Conservation (phyloP, 495 filamentous ascomycete genomes). For the Parmelia sp. region DNA sequence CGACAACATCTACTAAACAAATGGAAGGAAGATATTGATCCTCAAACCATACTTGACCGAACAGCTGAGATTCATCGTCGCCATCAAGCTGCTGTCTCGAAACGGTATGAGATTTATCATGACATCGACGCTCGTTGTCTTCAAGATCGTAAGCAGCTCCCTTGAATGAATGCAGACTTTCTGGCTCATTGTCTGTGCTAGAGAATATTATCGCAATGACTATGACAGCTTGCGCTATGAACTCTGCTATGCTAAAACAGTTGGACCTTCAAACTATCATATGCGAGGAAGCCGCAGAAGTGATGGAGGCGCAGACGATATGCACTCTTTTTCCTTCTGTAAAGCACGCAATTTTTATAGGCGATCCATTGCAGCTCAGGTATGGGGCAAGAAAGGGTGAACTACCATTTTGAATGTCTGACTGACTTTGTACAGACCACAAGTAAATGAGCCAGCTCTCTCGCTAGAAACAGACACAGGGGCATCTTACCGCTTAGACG, state of each 20-base stretch:
- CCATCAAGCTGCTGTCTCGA: constrained; percentile 20
- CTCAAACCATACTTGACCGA: constrained; percentile 18
- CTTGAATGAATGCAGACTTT: background rate
- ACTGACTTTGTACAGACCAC: constrained; percentile 37
- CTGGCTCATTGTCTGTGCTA: background rate
- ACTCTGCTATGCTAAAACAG: constrained; percentile 27
- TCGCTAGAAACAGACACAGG: constrained; percentile 47
- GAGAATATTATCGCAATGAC: constrained; percentile 35
- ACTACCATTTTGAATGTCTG: background rate
- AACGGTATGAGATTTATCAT: constrained; percentile 13
- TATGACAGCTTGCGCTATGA: constrained; percentile 32
- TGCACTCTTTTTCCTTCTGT: constrained; percentile 49
- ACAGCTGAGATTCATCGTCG: constrained; percentile 26
- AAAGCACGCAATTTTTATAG: constrained; percentile 50
- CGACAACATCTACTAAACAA: constrained; percentile 19
- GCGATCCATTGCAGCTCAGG: constrained; percentile 50
- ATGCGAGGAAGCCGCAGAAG: constrained; percentile 54
- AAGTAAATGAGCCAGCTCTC: constrained; percentile 50
- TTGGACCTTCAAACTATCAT: constrained; percentile 37
- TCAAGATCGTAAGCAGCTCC: constrained; percentile 11
- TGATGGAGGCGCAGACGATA: constrained; percentile 49
- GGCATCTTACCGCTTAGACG: constrained; percentile 50
- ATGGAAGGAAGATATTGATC: constrained; percentile 26
- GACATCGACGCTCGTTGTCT: constrained; percentile 24
- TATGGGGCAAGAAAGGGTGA: background rate